Percentiles rank a stretch among this genome's conserved stretches.
These are phyloP conservation scores for Neopestalotiopsis sp. DNA, from an alignment of 2,329 filamentous ascomycete genomes.

Conservation along the genomic window DNA sequence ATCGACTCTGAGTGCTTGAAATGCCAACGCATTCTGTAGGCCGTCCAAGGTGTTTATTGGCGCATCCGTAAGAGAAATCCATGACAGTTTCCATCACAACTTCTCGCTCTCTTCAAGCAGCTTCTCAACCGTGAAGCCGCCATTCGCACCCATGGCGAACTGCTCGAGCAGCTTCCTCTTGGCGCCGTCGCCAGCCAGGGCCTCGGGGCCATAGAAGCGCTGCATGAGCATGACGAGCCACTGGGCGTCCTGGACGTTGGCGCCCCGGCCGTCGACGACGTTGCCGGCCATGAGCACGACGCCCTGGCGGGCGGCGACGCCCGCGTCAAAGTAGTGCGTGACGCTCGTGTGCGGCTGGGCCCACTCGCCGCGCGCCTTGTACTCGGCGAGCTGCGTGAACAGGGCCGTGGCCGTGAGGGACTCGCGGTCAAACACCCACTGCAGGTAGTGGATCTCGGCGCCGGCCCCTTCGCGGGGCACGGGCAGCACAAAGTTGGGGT, in stretches of 20 bases:
- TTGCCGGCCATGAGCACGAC: conserved; percentile 86
- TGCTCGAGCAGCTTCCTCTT: conserved; percentile 77
- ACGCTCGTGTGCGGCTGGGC: conserved; percentile 92
- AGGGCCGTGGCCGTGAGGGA: conserved; percentile 76
- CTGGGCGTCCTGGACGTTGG: conserved; percentile 80
- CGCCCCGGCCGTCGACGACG: conserved; percentile 77
- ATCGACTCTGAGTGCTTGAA: background rate
- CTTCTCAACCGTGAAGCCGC: conserved; percentile 80
- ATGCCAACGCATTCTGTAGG: background rate
- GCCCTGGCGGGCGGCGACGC: conserved; percentile 71
- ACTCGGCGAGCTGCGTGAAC: conserved; percentile 93
- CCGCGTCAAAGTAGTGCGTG: conserved; percentile 81
- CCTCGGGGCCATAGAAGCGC: conserved; percentile 77
- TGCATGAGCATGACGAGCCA: conserved; percentile 94
- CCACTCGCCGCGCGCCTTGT: conserved; percentile 87
- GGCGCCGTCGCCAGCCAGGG: conserved; percentile 62
- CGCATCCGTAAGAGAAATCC: no score
- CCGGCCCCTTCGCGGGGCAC: conserved; percentile 72
- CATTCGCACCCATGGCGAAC: conserved; percentile 77
- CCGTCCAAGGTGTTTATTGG: no score
- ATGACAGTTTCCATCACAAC: conserved; percentile 53
- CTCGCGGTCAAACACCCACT: conserved; percentile 86
- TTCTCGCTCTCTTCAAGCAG: conserved; percentile 90
- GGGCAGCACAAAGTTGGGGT: conserved; percentile 91
- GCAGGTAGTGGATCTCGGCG: conserved; percentile 93